These are phyloP conservation scores for Hirsutella minnesotensis DNA, from an alignment of 2,329 filamentous ascomycete genomes.

Conservation along the genomic window DNA sequence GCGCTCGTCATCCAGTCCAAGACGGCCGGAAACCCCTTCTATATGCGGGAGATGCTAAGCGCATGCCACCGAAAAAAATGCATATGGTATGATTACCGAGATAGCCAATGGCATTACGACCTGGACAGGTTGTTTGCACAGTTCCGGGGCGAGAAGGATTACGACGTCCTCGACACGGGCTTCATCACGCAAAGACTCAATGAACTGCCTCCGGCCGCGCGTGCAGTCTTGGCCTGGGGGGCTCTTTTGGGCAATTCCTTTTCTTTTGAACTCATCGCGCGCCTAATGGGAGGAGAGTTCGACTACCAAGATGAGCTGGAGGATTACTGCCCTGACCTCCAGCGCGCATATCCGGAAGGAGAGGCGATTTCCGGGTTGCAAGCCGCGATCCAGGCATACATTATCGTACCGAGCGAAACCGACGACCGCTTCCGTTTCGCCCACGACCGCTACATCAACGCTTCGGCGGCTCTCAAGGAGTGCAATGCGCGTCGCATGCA, in stretches of 20 bases:
- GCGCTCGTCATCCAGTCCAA: slow-evolving; percentile 82
- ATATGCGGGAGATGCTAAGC: slow-evolving; percentile 81
- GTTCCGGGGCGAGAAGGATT: slow-evolving; percentile 68
- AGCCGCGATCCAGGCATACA: slow-evolving; percentile 64
- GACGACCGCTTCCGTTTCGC: slow-evolving; percentile 83
- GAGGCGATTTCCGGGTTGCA: slow-evolving; percentile 73
- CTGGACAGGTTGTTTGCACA: slow-evolving; percentile 77
- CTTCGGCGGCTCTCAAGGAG: slow-evolving; percentile 57
- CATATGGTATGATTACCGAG: slow-evolving; percentile 82
- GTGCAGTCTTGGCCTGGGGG: slow-evolving; percentile 76
- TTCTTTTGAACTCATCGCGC: slow-evolving; percentile 70
- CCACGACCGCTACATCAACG: slow-evolving; percentile 77
- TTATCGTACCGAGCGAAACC: slow-evolving; percentile 69
- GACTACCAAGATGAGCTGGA: slow-evolving; percentile 42
- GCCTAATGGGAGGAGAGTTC: slow-evolving; percentile 65
- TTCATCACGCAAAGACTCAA: slow-evolving; percentile 70
- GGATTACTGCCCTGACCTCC: slow-evolving; percentile 11
- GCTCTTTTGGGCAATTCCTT: slow-evolving; percentile 73
- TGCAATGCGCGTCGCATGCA: slow-evolving; percentile 71
- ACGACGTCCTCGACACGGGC: slow-evolving; percentile 67
- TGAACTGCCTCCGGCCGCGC: slow-evolving; percentile 63
- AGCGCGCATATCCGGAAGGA: slow-evolving; percentile 40
- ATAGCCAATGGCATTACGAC: slow-evolving; percentile 73
- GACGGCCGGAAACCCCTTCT: slow-evolving; percentile 80
- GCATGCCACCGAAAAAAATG: slow-evolving; percentile 77